Evolutionary conservation across 2,329 filamentous ascomycete genomes (phyloP).

Genomic region (Ceratocystis diversiconidia): DNA sequence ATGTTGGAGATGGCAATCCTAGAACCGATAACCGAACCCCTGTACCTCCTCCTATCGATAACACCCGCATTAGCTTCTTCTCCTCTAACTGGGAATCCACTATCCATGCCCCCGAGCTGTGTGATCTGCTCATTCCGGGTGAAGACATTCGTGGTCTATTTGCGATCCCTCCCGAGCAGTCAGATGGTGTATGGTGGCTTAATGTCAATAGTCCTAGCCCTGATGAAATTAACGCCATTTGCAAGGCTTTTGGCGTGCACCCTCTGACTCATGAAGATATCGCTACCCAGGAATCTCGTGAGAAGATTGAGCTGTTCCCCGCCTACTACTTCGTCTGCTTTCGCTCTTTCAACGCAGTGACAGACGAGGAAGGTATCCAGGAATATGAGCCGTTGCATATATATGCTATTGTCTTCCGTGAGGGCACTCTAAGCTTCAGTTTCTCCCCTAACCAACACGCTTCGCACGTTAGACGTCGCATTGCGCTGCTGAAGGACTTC

Average conservation of each 20-base stretch:
- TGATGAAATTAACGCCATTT: constrained; percentile 75
- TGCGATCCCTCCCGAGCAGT: constrained; percentile 44
- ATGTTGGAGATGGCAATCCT: constrained; percentile 26
- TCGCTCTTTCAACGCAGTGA: constrained; percentile 71
- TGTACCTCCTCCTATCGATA: constrained; percentile 34
- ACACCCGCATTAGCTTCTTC: constrained; percentile 89
- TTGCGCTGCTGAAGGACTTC: constrained; percentile 85
- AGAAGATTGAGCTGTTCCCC: constrained; percentile 96
- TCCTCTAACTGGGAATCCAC: constrained; percentile 89
- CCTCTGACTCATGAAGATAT: constrained; percentile 95
- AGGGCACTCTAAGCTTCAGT: constrained; percentile 89
- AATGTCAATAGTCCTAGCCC: constrained; percentile 84
- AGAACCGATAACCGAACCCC: constrained; percentile 18
- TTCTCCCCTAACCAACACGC: constrained; percentile 81
- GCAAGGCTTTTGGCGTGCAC: constrained; percentile 89
- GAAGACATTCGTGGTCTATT: constrained; percentile 86
- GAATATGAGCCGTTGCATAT: constrained; percentile 93
- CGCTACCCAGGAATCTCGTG: constrained; percentile 81
- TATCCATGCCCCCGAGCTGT: constrained; percentile 78
- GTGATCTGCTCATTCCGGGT: constrained; percentile 74
- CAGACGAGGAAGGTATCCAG: constrained; percentile 62
- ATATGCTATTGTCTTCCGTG: constrained; percentile 91
- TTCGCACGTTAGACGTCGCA: constrained; percentile 76
- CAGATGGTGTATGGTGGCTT: constrained; percentile 92
- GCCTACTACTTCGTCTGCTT: constrained; percentile 98